These are phyloP conservation scores for Amoebophrya sp. DNA, from an alignment of 169 alveolate genomes.

Conservation along the genomic window DNA sequence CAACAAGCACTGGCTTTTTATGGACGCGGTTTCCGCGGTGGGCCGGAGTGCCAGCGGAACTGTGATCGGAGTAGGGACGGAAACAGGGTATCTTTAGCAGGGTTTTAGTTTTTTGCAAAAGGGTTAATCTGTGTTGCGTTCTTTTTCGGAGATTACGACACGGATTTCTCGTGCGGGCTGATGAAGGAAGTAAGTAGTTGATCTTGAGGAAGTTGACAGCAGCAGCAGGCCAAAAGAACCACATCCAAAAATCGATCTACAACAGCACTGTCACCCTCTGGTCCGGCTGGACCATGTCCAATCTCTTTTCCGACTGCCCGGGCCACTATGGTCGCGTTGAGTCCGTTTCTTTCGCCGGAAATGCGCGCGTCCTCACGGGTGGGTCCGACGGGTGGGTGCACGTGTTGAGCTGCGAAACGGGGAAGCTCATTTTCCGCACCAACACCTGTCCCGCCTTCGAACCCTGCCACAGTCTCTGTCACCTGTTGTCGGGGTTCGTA, in stretches of 20 bases:
- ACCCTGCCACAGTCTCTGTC: too few relatives aligned
- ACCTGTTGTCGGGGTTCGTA: not conserved
- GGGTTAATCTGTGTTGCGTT: not conserved
- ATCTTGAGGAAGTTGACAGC: too few relatives aligned
- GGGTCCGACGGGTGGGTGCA: conserved; percentile 20
- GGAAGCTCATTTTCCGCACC: not conserved
- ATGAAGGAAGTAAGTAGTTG: too few relatives aligned
- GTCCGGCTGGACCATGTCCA: not conserved
- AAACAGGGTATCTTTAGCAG: not conserved
- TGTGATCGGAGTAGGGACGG: not conserved
- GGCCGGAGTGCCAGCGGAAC: not conserved
- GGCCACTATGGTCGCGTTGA: not conserved
- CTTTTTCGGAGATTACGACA: too few relatives aligned
- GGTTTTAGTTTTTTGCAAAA: not conserved
- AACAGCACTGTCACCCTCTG: not conserved
- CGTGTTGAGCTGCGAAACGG: not conserved
- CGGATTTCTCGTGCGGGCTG: too few relatives aligned
- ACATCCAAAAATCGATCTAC: not conserved
- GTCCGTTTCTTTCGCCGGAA: not conserved
- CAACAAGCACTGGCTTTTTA: not conserved
- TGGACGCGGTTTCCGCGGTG: not conserved
- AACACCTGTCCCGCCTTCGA: not conserved
- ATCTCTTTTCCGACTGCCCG: not conserved
- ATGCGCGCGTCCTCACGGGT: not conserved
- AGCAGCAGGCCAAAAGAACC: too few relatives aligned